These are phyloP conservation scores for Pelargonium cotyledonis DNA, from an alignment of 441 rosid species.

Conservation along the genomic window DNA sequence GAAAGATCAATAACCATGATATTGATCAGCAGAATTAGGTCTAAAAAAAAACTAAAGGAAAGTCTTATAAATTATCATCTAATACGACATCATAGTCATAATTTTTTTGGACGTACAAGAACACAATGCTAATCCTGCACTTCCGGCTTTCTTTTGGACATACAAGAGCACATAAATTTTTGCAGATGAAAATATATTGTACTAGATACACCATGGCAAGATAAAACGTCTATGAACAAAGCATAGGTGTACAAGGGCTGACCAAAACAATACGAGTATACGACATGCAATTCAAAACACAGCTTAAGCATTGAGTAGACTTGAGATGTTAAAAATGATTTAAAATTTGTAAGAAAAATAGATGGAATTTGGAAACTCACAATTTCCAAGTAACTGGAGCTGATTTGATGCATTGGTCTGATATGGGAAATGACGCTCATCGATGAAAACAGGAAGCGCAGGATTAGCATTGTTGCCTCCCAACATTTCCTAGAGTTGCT, in stretches of 20 bases:
- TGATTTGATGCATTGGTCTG: constrained; percentile 56
- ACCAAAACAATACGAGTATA: not conserved
- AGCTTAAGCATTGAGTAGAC: too few relatives aligned
- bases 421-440: constrained; percentile 48
- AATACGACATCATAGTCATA: not conserved
- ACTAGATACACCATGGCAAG: not conserved
- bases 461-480: constrained; percentile 54
- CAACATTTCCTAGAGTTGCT: constrained; percentile 35
- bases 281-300: too few relatives aligned
- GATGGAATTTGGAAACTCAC: constrained; percentile 30
- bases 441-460: constrained; percentile 40
- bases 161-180: too few relatives aligned
- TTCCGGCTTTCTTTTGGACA: too few relatives aligned
- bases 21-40: not conserved
- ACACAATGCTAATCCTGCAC: not conserved
- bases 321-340: too few relatives aligned
- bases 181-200: not conserved
- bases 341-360: not conserved
- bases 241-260: not conserved
- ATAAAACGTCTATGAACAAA: not conserved
- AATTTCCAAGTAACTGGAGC: constrained; percentile 57
- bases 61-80: too few relatives aligned
- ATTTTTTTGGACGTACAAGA: not conserved
- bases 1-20: not conserved
- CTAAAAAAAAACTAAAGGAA: too few relatives aligned